phyloP scores from a whole-genome alignment of 257 asterid species.

The Solanum habrochaites region DNA sequence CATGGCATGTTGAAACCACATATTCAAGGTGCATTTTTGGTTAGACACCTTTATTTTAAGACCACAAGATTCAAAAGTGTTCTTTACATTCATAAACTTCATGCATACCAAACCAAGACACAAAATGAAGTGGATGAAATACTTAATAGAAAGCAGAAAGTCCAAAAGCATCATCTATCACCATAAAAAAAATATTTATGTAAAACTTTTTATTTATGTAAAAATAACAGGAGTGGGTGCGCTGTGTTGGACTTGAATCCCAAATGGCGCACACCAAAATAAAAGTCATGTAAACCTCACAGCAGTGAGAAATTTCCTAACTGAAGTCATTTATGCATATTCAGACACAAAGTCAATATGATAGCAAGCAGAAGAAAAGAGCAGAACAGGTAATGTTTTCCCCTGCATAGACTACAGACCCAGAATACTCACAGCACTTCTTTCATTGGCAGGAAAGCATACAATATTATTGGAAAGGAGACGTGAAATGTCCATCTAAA shows the following conservation, averaged over 20 bases:
- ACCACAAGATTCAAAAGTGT: no score
- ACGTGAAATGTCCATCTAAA: not conserved
- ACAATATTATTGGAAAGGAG: not conserved
- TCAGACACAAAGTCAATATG: not conserved
- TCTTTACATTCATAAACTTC: no score
- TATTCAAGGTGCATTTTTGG: not conserved
- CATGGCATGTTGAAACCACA: not conserved
- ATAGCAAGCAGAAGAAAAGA: not conserved
- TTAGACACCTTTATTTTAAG: not conserved
- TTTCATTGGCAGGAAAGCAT: not conserved
- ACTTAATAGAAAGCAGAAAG: no score
- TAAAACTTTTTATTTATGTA: no score
- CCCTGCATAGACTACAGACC: not conserved
- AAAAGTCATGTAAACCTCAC: not conserved
- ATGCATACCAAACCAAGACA: no score
- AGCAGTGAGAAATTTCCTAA: not conserved
- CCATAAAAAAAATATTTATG: no score
- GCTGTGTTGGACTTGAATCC: not conserved
- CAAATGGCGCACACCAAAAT: not conserved
- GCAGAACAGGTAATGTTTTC: not conserved
- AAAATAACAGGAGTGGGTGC: not conserved
- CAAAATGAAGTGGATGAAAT: no score
- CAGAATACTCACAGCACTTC: not conserved
- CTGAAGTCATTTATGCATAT: not conserved
- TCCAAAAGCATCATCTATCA: no score